Evolutionary conservation across 108 stramenopile genomes (phyloP), one percentile per base, ranked within the genome.

Genomic region (Cyclotella choctawhatcheeana): DNA sequence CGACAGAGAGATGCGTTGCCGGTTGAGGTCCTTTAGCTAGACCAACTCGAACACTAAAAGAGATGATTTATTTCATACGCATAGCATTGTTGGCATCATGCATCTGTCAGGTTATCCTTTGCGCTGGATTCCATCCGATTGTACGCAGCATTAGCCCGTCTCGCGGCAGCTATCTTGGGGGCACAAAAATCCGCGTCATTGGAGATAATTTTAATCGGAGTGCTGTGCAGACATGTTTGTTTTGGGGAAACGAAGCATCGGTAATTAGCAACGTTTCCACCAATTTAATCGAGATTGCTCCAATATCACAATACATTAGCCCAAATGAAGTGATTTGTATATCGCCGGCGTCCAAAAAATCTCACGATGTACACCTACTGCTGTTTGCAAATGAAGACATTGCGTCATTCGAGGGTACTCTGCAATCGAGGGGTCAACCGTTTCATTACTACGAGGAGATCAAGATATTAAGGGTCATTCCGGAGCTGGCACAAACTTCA

Each of bases 111-210:
- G n/a, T n/a, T n/a, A n/a, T n/a, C n/a, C n/a, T n/a, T n/a, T n/a
- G n/a, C n/a, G n/a, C n/a, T n/a, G n/a, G n/a, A n/a, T n/a, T n/a
- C n/a, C n/a, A n/a, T n/a, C 74, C 82, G 3, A 65, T 50, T 32
- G 82, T 90, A 14, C 30, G 29, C 17, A 60, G 52, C 25, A 60
- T 93, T 21, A 25, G 25, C 6, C 93, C 93, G 0, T 58, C 67
- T 13, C 87, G 79, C 34, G 93, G 91, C 5, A 85, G 86, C 22
- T 56, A 54, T 32, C 21, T 20, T 4, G 93, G 93, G 24, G 85
- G 82, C 34, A 93, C 93, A 25, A 68, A 55, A 25, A 74, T 92
- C 16, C 47, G 78, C 7, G 81, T 89, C 7, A 47, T 27, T 22
- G 86, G 86, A 4, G 71, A 66, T 5, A 74, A 74, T 55, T 86